Percentiles rank a stretch among this genome's conserved stretches.
Conservation (phyloP, 148 eudicot species). For the Limonium bicolor region DNA sequence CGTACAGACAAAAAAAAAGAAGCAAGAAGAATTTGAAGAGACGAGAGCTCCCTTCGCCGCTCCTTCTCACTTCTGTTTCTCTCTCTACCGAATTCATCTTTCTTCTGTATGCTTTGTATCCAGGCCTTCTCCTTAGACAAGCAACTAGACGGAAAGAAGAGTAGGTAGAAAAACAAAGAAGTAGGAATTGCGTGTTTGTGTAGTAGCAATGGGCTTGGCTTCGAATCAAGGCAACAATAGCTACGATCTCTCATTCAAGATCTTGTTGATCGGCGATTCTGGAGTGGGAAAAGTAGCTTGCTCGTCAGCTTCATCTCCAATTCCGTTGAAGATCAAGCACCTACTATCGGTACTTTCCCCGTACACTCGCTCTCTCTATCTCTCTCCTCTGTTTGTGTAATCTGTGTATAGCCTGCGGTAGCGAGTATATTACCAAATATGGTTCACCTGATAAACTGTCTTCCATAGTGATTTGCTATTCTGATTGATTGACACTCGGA, state of each 20-base stretch:
- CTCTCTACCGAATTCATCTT: not conserved
- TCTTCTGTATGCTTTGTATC: not conserved
- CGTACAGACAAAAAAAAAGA: too few species aligned
- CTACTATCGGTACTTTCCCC: slow-evolving; percentile 71
- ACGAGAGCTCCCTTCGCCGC: not conserved
- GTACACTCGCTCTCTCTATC: not conserved
- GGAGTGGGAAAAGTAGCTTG: slow-evolving; percentile 17
- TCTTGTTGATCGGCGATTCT: slow-evolving; percentile 11
- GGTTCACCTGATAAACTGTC: too few species aligned
- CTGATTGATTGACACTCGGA: too few species aligned
- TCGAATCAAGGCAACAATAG: slow-evolving; percentile 18
- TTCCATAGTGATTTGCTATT: not conserved
- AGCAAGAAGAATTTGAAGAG: too few species aligned
- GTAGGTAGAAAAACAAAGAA: too few species aligned
- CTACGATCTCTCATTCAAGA: slow-evolving; percentile 31
- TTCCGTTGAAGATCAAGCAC: slow-evolving; percentile 58
- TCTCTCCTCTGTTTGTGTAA: too few species aligned
- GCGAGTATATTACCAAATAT: too few species aligned
- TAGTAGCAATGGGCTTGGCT: slow-evolving; percentile 8
- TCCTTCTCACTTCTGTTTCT: slow-evolving; percentile 1
- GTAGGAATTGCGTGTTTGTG: not conserved
- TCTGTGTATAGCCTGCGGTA: too few species aligned
- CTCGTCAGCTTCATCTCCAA: slow-evolving; percentile 66
- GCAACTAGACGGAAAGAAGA: not conserved
- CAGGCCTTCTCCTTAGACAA: slow-evolving; percentile 2